phyloP scores from a whole-genome alignment of 345 rosid species.

The Hypericum androsaemum region DNA sequence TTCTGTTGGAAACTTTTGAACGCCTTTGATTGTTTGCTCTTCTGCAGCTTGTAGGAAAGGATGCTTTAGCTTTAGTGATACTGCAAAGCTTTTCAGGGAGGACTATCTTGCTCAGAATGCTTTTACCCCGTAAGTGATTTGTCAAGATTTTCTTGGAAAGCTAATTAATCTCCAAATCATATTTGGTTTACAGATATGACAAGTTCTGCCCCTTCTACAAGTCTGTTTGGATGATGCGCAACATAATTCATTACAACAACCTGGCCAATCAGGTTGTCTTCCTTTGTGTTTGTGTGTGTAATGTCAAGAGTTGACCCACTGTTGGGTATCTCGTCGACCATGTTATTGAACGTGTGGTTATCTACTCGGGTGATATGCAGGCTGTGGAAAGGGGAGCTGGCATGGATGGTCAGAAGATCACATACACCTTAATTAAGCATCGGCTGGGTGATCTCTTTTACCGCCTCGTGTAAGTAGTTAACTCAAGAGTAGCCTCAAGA shows the following conservation, averaged over 20 bases:
- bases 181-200: constrained; percentile 50
- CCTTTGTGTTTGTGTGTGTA: background rate
- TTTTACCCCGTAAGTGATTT: constrained; percentile 69
- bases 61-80: constrained; percentile 92
- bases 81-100: constrained; percentile 97
- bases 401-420: no score
- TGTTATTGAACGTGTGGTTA: no score
- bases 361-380: no score
- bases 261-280: constrained; percentile 85
- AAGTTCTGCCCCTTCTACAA: constrained; percentile 99
- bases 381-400: no score
- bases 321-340: background rate
- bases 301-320: no score
- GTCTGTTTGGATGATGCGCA: constrained; percentile 99
- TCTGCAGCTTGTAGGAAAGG: constrained; percentile 95
- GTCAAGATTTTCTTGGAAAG: no score
- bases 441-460: no score
- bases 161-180: no score
- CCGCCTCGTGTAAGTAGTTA: no score
- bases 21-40: constrained; percentile 10
- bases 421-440: no score
- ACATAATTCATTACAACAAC: constrained; percentile 87
- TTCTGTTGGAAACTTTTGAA: background rate
- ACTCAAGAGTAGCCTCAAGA: no score
- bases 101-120: constrained; percentile 99